Conservation (phyloP, 495 filamentous ascomycete species). For the Neurospora sublineolata region DNA sequence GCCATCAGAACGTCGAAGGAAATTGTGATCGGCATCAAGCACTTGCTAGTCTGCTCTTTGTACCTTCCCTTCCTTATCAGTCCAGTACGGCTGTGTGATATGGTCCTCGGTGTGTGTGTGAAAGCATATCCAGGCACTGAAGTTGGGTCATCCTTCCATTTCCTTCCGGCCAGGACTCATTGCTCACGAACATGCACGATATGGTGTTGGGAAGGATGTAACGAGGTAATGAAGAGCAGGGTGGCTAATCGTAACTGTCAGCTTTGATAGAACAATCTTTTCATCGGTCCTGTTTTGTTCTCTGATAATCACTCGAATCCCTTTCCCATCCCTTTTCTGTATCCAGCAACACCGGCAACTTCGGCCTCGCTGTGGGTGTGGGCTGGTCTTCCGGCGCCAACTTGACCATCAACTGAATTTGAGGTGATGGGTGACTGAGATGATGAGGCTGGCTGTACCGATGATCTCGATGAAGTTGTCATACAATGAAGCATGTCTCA, state of each 20-base stretch:
- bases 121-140: too few relatives aligned
- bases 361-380: background rate
- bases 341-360: background rate
- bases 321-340: background rate
- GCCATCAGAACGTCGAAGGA: too few relatives aligned
- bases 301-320: background rate
- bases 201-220: too few relatives aligned
- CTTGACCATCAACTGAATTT: background rate
- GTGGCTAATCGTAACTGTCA: background rate
- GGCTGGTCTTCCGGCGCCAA: background rate
- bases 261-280: background rate
- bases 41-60: too few relatives aligned
- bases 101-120: too few relatives aligned
- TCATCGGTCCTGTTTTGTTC: background rate
- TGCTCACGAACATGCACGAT: too few relatives aligned
- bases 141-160: too few relatives aligned
- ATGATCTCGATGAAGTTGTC: background rate
- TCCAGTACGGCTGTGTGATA: too few relatives aligned
- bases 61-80: too few relatives aligned
- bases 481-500: background rate
- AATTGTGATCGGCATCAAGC: too few relatives aligned
- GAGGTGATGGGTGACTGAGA: background rate
- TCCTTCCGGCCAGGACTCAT: too few relatives aligned
- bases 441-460: background rate
- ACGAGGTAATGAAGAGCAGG: too few relatives aligned